Evolutionary conservation across 306 rosid genomes (phyloP).

Genomic region (Dalbergia cochinchinensis): DNA sequence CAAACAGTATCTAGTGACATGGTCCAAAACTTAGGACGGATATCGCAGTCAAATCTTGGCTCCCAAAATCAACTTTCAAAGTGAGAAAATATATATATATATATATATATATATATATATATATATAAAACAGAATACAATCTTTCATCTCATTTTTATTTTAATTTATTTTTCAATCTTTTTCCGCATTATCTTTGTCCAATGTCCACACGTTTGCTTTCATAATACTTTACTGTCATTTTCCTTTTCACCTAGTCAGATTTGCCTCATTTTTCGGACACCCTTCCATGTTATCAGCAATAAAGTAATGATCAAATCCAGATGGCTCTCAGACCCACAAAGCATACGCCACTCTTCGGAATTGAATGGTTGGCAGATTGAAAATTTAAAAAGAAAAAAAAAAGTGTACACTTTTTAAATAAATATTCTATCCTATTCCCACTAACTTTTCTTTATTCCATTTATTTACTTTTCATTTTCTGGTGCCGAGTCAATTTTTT

Average conservation of each 20-base stretch:
- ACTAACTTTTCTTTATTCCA: not conserved
- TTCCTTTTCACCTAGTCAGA: not conserved
- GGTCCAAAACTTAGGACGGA: too few species aligned
- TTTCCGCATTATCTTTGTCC: too few species aligned
- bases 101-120: too few species aligned
- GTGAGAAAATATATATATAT: too few species aligned
- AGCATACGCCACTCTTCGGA: slow-evolving; percentile 15
- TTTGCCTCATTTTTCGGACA: slow-evolving; percentile 19
- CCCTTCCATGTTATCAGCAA: not conserved
- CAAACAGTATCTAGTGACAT: too few species aligned
- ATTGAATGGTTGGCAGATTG: slow-evolving; percentile 27
- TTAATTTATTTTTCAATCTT: too few species aligned
- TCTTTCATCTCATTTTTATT: too few species aligned
- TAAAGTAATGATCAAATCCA: slow-evolving; percentile 26
- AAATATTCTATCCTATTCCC: not conserved
- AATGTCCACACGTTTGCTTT: not conserved
- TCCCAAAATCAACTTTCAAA: too few species aligned
- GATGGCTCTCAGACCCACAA: slow-evolving; percentile 49
- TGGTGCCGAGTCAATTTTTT: slow-evolving; percentile 13
- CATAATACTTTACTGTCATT: too few species aligned
- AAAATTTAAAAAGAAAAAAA: not conserved
- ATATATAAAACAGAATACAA: too few species aligned
- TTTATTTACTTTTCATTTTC: not conserved
- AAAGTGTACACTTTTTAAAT: not conserved
- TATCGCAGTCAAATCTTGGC: too few species aligned